Evolutionary conservation across 1,139 yeast species (phyloP).

Genomic region (Yamadazyma atmosphaerica): DNA sequence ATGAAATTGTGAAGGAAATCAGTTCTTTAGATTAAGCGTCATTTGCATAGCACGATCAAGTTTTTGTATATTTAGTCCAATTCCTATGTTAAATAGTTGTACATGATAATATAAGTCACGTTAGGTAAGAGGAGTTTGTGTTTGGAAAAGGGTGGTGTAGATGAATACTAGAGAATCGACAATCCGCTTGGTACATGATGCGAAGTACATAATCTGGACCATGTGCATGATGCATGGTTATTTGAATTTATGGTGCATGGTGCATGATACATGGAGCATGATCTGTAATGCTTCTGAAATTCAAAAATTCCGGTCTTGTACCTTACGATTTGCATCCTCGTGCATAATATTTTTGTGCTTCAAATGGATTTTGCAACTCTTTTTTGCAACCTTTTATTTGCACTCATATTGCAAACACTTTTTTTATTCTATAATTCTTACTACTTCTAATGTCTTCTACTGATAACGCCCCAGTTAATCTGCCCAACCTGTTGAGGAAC

Average conservation of each 20-base stretch:
- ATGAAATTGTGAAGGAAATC: constrained; percentile 93
- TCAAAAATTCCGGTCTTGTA: too few species aligned
- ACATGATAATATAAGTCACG: constrained; percentile 1
- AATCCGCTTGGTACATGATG: too few species aligned
- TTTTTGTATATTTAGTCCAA: not conserved
- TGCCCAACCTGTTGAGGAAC: not conserved
- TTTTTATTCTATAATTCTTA: not conserved
- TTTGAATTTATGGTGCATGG: too few species aligned
- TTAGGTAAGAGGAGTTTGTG: not conserved
- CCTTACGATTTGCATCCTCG: too few species aligned
- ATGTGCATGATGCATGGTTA: too few species aligned
- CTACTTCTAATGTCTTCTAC: not conserved
- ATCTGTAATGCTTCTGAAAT: too few species aligned
- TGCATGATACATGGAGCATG: too few species aligned
- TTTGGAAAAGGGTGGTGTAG: too few species aligned
- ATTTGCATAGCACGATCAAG: not conserved
- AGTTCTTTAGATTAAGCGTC: constrained; percentile 27
- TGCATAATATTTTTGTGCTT: too few species aligned
- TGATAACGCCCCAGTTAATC: constrained; percentile 1
- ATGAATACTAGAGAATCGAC: too few species aligned
- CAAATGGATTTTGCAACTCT: too few species aligned
- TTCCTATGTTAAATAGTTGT: constrained; percentile 2
- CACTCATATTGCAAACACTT: not conserved
- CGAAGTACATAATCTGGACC: too few species aligned
- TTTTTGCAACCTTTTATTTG: not conserved